Evolutionary conservation across 1,284 basidiomycete species (phyloP).

Genomic region (Trichosporon sp.): DNA sequence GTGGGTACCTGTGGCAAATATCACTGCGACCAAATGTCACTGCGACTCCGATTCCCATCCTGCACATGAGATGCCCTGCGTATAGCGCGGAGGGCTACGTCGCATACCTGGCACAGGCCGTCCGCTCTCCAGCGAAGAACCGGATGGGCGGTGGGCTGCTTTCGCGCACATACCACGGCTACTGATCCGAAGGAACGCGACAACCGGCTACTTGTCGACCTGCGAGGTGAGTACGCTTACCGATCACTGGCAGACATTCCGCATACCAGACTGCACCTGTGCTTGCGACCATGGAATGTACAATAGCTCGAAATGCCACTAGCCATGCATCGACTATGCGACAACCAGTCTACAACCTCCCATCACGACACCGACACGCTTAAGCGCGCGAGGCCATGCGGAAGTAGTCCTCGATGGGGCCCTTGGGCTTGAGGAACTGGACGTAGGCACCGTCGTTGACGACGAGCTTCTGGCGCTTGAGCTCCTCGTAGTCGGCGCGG

Average conservation of each 20-base stretch:
- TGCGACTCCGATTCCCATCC: not conserved
- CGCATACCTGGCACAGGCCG: not conserved
- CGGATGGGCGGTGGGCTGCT: not conserved
- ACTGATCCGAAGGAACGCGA: not conserved
- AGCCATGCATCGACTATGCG: constrained; percentile 25
- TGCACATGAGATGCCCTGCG: not conserved
- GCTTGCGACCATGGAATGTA: not conserved
- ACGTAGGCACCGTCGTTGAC: constrained; percentile 59
- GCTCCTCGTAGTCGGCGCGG: constrained; percentile 80
- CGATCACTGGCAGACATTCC: not conserved
- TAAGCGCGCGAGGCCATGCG: constrained; percentile 71
- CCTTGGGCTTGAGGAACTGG: constrained; percentile 84
- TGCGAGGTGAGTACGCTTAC: not conserved
- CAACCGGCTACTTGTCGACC: not conserved
- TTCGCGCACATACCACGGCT: not conserved
- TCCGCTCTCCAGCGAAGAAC: not conserved
- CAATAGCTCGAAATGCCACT: constrained; percentile 9
- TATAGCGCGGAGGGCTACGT: not conserved
- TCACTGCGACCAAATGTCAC: not conserved
- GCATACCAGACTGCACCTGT: not conserved
- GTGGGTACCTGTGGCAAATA: not conserved
- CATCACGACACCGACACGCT: constrained; percentile 17
- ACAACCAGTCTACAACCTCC: constrained; percentile 18
- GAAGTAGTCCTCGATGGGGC: constrained; percentile 77
- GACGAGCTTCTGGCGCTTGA: constrained; percentile 84